Base-by-base conservation (phyloP, 768 basidiomycete genomes). In the Rhodotorula kratochvilovae region DNA sequence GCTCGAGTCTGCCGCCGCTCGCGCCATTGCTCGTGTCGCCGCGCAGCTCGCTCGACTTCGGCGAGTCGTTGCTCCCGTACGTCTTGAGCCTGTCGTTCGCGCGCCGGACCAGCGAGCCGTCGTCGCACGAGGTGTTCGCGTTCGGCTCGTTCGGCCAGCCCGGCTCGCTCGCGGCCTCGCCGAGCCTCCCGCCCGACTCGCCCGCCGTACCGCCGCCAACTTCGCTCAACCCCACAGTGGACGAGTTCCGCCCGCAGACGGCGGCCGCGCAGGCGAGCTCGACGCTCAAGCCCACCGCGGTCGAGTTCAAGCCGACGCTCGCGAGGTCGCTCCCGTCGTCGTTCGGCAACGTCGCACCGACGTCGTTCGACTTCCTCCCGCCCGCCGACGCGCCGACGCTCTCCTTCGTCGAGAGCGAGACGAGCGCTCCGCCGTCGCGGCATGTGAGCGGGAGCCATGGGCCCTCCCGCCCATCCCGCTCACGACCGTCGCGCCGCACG, bases 391-490 rank as follows among this genome's bases (percentile, higher is more conserved):
- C 68, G 0, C 68, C 68, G 4, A 27, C 2, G 29, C 61, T 19
- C 33, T 57, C 29, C 46, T 5, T 3, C 46, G 5, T 11, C 36
- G 11, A 8, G 10, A 13, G 1, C 2, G 33, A 21, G 6, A 31
- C 2, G n/a, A 5, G 19, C 19, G 61, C 51, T 1, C n/a, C 25
- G 29, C 29, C 5, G 16, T 35, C 70, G 50, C 63, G 54, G 4
- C 61, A 51, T 3, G 29, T 43, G 21, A 58, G 56, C 46, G 48
- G 61, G 13, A 35, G 50, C 11, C 72, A 48, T 12, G 67, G 72
- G 1, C 72, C 72, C 0, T 70, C 2, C 68, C 72, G 7, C 68
- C 72, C 16, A 43, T 73, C 23, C 72, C 72, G 5, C 67, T 73
- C 35, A 43, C 50, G 21, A 50, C 48, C 25, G 48, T 50, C 25